Conservation (phyloP, 2,329 filamentous ascomycete species). For the Coniochaeta hoffmannii region DNA sequence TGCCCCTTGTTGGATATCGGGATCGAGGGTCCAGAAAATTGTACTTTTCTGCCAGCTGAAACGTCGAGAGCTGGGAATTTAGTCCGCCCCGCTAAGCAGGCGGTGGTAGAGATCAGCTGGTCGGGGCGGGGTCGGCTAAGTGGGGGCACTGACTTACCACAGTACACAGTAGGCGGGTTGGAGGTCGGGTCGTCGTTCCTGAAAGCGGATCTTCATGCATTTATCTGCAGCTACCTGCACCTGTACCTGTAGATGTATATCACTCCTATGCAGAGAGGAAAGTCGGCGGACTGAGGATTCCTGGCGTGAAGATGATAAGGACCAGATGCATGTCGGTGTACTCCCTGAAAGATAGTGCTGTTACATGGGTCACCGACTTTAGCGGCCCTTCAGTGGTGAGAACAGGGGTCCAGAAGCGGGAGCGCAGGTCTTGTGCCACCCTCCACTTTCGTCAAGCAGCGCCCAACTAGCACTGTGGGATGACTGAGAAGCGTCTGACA, state of each 20-base stretch:
- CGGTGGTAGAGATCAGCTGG: constrained; percentile 1
- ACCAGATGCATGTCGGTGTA: neutral
- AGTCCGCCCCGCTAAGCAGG: neutral
- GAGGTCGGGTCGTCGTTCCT: neutral
- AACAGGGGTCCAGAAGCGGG: neutral
- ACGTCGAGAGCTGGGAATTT: neutral
- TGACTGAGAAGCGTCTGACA: neutral
- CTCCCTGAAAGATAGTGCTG: neutral
- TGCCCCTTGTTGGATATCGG: too few species aligned
- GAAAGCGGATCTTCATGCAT: neutral
- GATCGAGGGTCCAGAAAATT: neutral
- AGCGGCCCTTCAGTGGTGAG: neutral
- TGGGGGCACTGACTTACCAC: neutral
- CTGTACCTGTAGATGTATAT: neutral
- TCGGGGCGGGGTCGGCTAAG: neutral
- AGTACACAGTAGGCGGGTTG: neutral
- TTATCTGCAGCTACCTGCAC: neutral
- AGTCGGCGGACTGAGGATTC: neutral
- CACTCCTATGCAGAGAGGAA: neutral
- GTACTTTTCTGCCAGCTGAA: neutral
- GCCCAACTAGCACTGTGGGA: neutral
- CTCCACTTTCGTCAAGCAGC: neutral
- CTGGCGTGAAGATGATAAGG: neutral
- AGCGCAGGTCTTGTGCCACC: neutral
- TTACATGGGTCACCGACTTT: neutral